Evolutionary conservation across 495 filamentous ascomycete species (phyloP), one percentile per base, ranked within the genome.

Genomic region (Penicillium flavigenum): DNA sequence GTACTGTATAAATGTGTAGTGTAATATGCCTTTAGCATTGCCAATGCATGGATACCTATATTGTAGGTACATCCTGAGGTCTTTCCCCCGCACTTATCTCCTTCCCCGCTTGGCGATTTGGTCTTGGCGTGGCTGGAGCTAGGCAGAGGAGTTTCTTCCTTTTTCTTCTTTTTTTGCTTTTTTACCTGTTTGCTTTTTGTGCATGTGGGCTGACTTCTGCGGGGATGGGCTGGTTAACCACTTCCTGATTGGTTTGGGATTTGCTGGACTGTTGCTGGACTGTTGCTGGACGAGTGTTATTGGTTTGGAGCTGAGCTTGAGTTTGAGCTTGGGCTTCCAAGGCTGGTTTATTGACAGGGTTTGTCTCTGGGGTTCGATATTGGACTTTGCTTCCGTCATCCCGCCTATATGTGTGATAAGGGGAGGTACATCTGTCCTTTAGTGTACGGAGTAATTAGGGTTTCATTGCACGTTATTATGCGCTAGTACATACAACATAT

Each of bases 21-120:
- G 31, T 34, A 34, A 34, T 34, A 10, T 34, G 3, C 11, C 10
- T 34, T 34, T 11, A 41, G 38, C 16, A 17, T 17, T 41, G 12
- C 12, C 14, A 4, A 39, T 12, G 6, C 8, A 41, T 41, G 6
- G 16, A 3, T 47, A 32, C 24, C 24, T 24, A 22, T 1, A 2
- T 22, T 20, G 1, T 20, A 20, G 20, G 22, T 22, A 2, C 20
- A 20, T 20, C 20, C 20, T 2, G 22, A 22, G 22, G 22, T 6
- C 24, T 32, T 34, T 31, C n/a, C 45, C 45, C 45, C 45, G 45
- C 45, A 47, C 32, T 47, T 47, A 34, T 34, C 31, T 34, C 31
- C 31, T 34, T 34, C 31, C 31, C 31, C 31, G 31, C 31, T 34
- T 34, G 31, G 31, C 31, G 11, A 14, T 34, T 34, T 34, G 4